Evolutionary conservation across 2,329 filamentous ascomycete species (phyloP), one percentile per base, ranked within the genome.

Genomic region (Sporothrix schenckii): DNA sequence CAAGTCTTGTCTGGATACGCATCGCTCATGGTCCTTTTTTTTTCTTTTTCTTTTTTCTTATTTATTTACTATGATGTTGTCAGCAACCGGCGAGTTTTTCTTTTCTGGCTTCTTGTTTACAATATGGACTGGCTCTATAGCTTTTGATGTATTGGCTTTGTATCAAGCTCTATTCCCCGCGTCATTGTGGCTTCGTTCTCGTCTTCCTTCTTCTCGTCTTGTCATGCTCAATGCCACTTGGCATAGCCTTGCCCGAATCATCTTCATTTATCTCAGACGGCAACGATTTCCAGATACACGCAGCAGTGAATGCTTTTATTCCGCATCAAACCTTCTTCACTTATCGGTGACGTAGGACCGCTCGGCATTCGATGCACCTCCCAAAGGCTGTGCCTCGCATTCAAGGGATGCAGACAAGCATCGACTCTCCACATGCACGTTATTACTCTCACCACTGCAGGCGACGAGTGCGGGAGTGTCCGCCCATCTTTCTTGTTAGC

Each of bases 91-190:
- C 56, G 56, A 61, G 56, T 39, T 61, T 41, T 52, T n/a, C 21
- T 58, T 34, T 27, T 14, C n/a, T 53, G 34, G 9, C 44, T 30
- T 56, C 39, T 24, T 56, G 49, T 61, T 44, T 66, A 30, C 27
- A 13, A 68, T 41, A 68, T 54, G 65, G 61, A 52, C 44, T 66
- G 61, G 60, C 9, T 63, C 60, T 63, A 49, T 63, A 30, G 24
- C 60, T 41, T 63, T 41, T 60, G 56, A 47, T 63, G 41, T 30
- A 63, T 49, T 24, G 21, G 30, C 41, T 52, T 70, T 58, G 24
- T 58, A 66, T 66, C 53, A 56, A 66, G 41, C 30, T 41, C 7
- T 60, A 34, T 61, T 39, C 27, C 66, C 19, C 56, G 53, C 19
- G 5, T 34, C 34, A 19, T 30, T 7, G 41, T 27, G 39, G 41